Conservation (phyloP, 2,329 filamentous ascomycete species). For the Aspergillus hortae region DNA sequence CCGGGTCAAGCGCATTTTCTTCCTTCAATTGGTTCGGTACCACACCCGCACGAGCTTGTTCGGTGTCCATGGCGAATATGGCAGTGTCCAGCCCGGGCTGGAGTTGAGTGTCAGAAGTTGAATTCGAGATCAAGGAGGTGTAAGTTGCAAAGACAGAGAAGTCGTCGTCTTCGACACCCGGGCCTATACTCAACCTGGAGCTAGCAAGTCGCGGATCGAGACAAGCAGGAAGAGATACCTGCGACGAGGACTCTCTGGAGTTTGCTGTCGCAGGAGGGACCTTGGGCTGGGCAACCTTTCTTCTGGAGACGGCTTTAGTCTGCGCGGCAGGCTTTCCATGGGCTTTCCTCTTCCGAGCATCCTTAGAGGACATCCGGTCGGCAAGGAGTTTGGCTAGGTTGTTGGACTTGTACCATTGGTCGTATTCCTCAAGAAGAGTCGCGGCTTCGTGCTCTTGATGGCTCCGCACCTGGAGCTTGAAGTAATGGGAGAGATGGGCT, state of each 20-base stretch:
- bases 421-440: conserved; percentile 62
- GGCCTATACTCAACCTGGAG: conserved; percentile 8
- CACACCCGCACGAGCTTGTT: neutral
- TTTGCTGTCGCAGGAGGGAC: neutral
- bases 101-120: neutral
- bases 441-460: conserved; percentile 65
- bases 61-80: neutral
- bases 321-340: conserved; percentile 12
- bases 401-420: conserved; percentile 73
- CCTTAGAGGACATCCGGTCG: conserved; percentile 73
- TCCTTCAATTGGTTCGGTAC: conserved; percentile 14
- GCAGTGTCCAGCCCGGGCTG: conserved; percentile 2
- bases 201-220: conserved; percentile 28
- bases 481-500: conserved; percentile 80
- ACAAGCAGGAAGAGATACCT: conserved; percentile 15
- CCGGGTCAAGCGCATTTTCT: conserved; percentile 11
- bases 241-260: neutral
- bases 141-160: conserved; percentile 5
- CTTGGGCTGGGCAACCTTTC: conserved; percentile 7
- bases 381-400: conserved; percentile 70
- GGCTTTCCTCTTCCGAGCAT: conserved; percentile 56
- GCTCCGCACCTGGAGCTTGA: conserved; percentile 72
- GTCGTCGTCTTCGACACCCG: conserved; percentile 2
- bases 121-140: conserved; percentile 2
- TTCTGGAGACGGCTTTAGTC: conserved; percentile 1